Conservation (phyloP, 495 filamentous ascomycete species). For the Diplogelasinospora grovesii region DNA sequence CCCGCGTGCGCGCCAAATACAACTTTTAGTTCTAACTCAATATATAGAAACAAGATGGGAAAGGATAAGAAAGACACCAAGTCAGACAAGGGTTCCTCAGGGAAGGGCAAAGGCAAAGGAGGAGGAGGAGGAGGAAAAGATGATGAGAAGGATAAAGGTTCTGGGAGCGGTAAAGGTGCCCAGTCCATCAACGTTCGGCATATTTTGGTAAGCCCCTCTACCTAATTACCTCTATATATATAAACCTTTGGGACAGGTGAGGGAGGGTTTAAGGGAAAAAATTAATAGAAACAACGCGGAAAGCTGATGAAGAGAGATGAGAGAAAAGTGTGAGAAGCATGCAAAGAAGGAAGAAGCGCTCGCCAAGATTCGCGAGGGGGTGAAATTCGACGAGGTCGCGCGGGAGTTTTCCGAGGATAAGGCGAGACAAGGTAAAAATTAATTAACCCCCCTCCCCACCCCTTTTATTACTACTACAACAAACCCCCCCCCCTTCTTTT, state of each 20-base stretch:
- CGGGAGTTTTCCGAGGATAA: conserved; percentile 85
- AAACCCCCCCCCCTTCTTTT: no score
- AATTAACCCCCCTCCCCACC: no score
- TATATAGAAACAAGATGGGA: conserved; percentile 18
- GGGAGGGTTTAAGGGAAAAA: background rate
- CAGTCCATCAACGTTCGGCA: conserved; percentile 81
- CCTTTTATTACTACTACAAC: background rate
- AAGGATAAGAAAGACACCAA: conserved; percentile 18
- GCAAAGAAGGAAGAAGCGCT: conserved; percentile 83
- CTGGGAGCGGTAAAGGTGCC: conserved; percentile 34
- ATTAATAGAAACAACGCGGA: no score
- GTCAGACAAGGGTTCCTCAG: background rate
- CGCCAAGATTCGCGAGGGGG: conserved; percentile 65
- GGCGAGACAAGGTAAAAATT: conserved; percentile 64
- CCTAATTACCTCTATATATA: background rate
- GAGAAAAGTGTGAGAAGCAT: conserved; percentile 80
- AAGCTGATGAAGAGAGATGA: background rate
- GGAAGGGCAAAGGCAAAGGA: conserved; percentile 3
- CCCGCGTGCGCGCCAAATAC: no score
- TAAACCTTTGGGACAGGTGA: background rate
- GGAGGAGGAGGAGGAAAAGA: conserved; percentile 1
- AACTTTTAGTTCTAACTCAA: no score
- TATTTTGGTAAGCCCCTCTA: conserved; percentile 60
- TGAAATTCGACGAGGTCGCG: conserved; percentile 86
- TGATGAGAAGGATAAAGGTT: conserved; percentile 2